Evolutionary conservation across 805 yeast species (phyloP).

Genomic region (Candida morakotiae): DNA sequence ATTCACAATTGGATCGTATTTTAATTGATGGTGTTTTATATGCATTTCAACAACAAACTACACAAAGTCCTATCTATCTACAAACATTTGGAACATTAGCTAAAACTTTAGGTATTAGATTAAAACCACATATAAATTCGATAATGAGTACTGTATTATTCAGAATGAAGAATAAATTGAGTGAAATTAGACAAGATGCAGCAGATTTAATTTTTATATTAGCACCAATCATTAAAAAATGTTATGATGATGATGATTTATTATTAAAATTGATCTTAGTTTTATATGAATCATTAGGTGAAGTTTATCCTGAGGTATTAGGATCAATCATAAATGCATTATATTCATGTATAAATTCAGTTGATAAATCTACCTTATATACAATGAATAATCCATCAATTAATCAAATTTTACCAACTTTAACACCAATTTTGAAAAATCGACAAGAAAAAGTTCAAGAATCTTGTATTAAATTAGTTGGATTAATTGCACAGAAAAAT

Average conservation of each 20-base stretch:
- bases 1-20: slow-evolving; percentile 56
- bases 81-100: slow-evolving; percentile 64
- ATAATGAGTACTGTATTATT: slow-evolving; percentile 70
- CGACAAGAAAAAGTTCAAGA: slow-evolving; percentile 90
- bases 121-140: slow-evolving; percentile 67
- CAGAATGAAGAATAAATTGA: slow-evolving; percentile 65
- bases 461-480: slow-evolving; percentile 71
- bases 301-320: slow-evolving; percentile 87
- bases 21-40: slow-evolving; percentile 76
- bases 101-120: slow-evolving; percentile 56
- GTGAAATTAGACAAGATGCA: slow-evolving; percentile 77
- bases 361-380: slow-evolving; percentile 58
- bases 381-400: slow-evolving; percentile 61
- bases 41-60: slow-evolving; percentile 77
- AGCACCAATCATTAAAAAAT: slow-evolving; percentile 61
- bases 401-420: slow-evolving; percentile 75
- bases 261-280: slow-evolving; percentile 68
- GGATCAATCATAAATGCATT: slow-evolving; percentile 81
- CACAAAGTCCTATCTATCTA: slow-evolving; percentile 52
- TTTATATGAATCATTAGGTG: slow-evolving; percentile 88
- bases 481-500: slow-evolving; percentile 73
- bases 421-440: slow-evolving; percentile 88
- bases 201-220: slow-evolving; percentile 69
- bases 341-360: slow-evolving; percentile 53
- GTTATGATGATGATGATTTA: slow-evolving; percentile 56